Base-by-base conservation (phyloP, 352 stramenopile genomes). In the Phytopythium cucurbitacearum region DNA sequence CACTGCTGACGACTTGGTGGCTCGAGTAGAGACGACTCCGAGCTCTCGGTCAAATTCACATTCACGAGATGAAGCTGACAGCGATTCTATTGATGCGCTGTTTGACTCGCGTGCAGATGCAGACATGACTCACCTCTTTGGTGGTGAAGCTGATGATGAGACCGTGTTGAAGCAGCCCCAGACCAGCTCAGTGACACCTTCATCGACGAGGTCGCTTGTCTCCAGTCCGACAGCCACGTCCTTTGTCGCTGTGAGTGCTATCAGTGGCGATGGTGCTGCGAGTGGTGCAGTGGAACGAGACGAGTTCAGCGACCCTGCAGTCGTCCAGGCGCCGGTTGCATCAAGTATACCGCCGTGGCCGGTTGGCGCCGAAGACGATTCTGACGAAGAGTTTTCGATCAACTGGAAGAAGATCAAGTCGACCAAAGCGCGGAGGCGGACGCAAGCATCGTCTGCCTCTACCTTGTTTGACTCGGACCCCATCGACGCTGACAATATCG, bases 71-170 rank as follows among this genome's bases (percentile, higher is more conserved):
- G 33, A 34, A 33, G 33, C 28, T 4, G 59, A 67, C 6, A 60
- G 73, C 21, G 80, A 91, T 55, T 53, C 62, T 12, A 89, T 91
- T 40, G 78, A 91, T 56, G 71, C 76, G 34, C 58, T 91, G 4
- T 91, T 91, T 38, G 78, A 89, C 41, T 59, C 51, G 2, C 73
- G 70, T 0, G 55, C 61, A 16, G 81, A 86, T 37, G 56, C 59
- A 53, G 70, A 88, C 48, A 65, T 91, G 53, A 48, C 57, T 0
- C 60, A 66, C 15, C 42, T 72, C 28, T 70, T 64, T 33, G 52
- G 53, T 40, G 54, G 12, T 3, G 56, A 63, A 33, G 41, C 42
- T 4, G 39, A 55, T 37, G 35, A 39, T 40, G 37, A 53, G 37
- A 16, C 33, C 2, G 38, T 47, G 15, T 2, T 44, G 36, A 9